These are phyloP conservation scores for Aspergillus sp. DNA, from an alignment of 2,329 filamentous ascomycete species.

Conservation along the genomic window DNA sequence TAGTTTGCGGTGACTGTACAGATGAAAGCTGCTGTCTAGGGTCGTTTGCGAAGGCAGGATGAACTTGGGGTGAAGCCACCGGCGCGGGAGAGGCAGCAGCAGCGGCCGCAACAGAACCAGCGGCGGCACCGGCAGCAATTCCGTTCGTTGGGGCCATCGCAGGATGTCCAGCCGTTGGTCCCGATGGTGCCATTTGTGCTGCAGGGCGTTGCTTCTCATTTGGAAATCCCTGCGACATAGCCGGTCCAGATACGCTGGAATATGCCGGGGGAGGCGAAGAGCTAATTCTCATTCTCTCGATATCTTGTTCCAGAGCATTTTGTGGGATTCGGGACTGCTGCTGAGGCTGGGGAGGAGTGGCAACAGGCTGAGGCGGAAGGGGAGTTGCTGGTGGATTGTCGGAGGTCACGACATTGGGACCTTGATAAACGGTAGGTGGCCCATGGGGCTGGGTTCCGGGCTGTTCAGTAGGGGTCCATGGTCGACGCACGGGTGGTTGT, in stretches of 20 bases:
- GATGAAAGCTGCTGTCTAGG: conserved; percentile 45
- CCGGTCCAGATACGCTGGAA: conserved; percentile 62
- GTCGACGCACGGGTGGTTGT: conserved; percentile 49
- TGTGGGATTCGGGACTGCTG: conserved; percentile 45
- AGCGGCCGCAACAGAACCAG: conserved; percentile 9
- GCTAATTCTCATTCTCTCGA: conserved; percentile 73
- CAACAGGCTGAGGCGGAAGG: conserved; percentile 28
- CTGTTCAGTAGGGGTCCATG: conserved; percentile 92
- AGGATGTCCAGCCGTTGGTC: conserved; percentile 19
- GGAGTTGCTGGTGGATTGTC: conserved; percentile 36
- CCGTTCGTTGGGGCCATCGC: conserved; percentile 16
- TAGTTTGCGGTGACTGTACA: conserved; percentile 36
- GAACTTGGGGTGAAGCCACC: conserved; percentile 46
- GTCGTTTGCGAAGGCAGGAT: conserved; percentile 91
- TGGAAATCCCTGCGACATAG: conserved; percentile 58
- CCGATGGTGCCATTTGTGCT: conserved; percentile 12
- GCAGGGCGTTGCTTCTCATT: conserved; percentile 67
- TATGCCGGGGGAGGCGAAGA: conserved; percentile 94
- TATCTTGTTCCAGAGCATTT: conserved; percentile 78
- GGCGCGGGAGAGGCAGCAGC: conserved; percentile 22
- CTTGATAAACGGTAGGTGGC: conserved; percentile 87
- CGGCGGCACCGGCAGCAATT: background rate
- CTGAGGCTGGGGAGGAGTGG: conserved; percentile 14
- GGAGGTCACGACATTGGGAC: conserved; percentile 61
- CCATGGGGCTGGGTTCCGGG: conserved; percentile 84